Conservation (phyloP, 768 basidiomycete genomes). For the Hericium erinaceus region DNA sequence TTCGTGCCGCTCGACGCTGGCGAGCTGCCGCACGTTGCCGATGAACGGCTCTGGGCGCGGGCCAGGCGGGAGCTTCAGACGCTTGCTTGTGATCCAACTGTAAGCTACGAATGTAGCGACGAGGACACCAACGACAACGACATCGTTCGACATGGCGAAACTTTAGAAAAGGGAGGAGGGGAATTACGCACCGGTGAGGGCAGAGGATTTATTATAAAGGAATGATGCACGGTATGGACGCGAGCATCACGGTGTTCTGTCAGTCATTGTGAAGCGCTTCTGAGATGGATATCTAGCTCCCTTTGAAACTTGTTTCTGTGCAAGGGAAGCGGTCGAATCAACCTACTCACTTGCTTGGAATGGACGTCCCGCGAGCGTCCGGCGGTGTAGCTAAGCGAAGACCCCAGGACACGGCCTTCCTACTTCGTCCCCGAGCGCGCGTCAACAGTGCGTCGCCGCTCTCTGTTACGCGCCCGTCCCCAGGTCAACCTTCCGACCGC, state of each 20-base stretch:
- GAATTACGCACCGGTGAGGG: background rate
- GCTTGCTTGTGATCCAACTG: conserved; percentile 9
- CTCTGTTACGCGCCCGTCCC: no score
- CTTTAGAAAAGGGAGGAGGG: background rate
- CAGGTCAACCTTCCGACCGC: no score
- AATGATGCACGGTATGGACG: background rate
- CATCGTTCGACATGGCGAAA: background rate
- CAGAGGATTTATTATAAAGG: background rate
- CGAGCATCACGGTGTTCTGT: background rate
- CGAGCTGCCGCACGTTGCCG: conserved; percentile 23
- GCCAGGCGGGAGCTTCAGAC: conserved; percentile 20
- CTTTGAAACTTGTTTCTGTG: background rate
- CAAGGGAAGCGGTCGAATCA: background rate
- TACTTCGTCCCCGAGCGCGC: no score
- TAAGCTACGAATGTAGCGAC: conserved; percentile 2
- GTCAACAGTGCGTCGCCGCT: no score
- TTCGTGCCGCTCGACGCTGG: conserved; percentile 15
- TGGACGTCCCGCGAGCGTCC: background rate
- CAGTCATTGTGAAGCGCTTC: background rate
- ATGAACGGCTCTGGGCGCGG: conserved; percentile 21
- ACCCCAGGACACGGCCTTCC: background rate
- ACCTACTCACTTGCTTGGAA: background rate
- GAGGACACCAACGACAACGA: background rate
- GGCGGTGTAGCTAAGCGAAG: background rate
- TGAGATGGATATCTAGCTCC: background rate